These are phyloP conservation scores for Casuarina glauca DNA, from an alignment of 306 rosid species.

Conservation along the genomic window DNA sequence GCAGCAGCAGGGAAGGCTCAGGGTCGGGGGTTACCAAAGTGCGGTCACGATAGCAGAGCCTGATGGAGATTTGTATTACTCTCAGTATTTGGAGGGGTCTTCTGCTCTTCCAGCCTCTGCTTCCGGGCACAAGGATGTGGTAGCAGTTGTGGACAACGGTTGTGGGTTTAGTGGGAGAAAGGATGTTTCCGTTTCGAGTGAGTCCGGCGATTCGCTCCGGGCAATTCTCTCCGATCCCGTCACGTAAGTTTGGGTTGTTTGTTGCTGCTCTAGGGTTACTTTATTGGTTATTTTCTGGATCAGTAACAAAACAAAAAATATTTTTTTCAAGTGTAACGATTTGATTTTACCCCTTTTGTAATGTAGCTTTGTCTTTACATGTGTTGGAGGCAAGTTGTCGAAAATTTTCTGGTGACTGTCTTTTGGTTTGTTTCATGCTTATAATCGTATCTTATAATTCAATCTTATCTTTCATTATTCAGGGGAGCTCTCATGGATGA, in stretches of 20 bases:
- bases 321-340: not conserved
- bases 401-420: not conserved
- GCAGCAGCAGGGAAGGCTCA: slow-evolving; percentile 53
- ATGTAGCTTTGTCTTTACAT: not conserved
- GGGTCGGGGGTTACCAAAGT: slow-evolving; percentile 57
- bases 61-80: slow-evolving; percentile 75
- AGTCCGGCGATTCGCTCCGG: slow-evolving; percentile 86
- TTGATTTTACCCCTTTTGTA: not conserved
- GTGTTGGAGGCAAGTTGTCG: not conserved
- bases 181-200: slow-evolving; percentile 53
- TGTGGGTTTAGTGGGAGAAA: slow-evolving; percentile 88
- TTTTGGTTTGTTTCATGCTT: not conserved
- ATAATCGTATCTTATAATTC: not conserved
- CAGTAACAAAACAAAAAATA: no score
- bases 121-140: slow-evolving; percentile 65
- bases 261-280: not conserved
- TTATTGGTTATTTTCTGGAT: not conserved
- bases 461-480: slow-evolving; percentile 34
- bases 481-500: slow-evolving; percentile 97
- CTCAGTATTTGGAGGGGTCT: slow-evolving; percentile 76
- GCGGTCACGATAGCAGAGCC: slow-evolving; percentile 65
- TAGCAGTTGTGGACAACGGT: slow-evolving; percentile 59
- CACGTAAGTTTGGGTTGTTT: slow-evolving; percentile 56
- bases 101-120: slow-evolving; percentile 25
- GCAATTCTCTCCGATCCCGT: slow-evolving; percentile 84